Evolutionary conservation across 2,329 filamentous ascomycete species (phyloP), one percentile per base, ranked within the genome.

Genomic region (Knufia petricola): DNA sequence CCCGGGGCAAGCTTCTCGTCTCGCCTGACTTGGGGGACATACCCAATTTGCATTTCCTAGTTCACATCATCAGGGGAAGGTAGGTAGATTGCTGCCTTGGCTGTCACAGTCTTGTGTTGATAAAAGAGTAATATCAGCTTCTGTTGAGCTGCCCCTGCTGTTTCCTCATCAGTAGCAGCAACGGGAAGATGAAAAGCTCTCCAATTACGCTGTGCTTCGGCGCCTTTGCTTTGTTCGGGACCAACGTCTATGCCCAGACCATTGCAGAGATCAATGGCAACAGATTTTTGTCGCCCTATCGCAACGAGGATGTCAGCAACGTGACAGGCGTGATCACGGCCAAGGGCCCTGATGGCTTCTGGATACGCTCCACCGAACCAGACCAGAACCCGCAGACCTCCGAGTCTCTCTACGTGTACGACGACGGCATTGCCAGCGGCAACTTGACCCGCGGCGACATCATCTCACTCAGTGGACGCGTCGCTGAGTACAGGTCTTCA

Each of bases 201-300:
- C 24, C 15, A 30, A 19, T 20, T 17, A 37, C 20, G 19, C 20
- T 30, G 12, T 36, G 17, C 31, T 19, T 9, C 19, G 17, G 44
- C 40, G 49, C 51, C 2, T 34, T 44, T 19, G 23, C 45, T 23
- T 45, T 55, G 40, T 52, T 48, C 21, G n/a, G 54, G 4, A 70
- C 71, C 38, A 55, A 74, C 48, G 44, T 30, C 3, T 41, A 44
- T 2, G 38, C 45, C 28, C 36, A 50, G 19, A 73, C 73, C 50
- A 79, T 81, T 57, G 68, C 72, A 50, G 68, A 81, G 58, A 84
- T 85, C 71, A 85, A 84, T 56, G 81, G 82, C 55, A 72, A 78
- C 58, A 71, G 64, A 19, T 85, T 77, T 63, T 62, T 84, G 41
- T 85, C 82, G 13, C 74, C 79, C 0, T 76, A 77, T 61, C 69